Evolutionary conservation across 352 stramenopile genomes (phyloP).

Genomic region (Globisporangium megalacanthum): DNA sequence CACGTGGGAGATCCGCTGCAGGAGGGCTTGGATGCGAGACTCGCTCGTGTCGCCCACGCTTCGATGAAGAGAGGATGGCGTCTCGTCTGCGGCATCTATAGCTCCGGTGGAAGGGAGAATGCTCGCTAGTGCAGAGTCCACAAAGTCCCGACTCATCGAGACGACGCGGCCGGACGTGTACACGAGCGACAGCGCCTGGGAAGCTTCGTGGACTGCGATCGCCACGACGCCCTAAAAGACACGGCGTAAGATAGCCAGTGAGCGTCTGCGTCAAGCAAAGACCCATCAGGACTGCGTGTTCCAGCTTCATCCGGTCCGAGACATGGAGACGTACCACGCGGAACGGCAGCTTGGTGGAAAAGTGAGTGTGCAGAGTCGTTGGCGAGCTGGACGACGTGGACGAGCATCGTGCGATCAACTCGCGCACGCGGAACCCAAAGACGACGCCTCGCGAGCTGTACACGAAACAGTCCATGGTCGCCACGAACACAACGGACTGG

Average conservation of each 20-base stretch:
- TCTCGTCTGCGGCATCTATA: not conserved
- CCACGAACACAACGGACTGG: constrained; percentile 29
- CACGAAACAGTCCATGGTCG: constrained; percentile 20
- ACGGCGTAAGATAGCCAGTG: not conserved
- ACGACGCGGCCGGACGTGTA: constrained; percentile 29
- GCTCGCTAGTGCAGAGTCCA: constrained; percentile 17
- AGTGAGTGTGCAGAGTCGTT: not conserved
- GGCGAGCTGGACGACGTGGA: not conserved
- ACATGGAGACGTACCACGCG: constrained; percentile 19
- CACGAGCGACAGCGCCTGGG: constrained; percentile 23
- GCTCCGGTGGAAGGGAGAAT: constrained; percentile 9
- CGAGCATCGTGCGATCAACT: constrained; percentile 1
- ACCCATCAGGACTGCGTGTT: too few species aligned
- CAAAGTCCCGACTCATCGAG: constrained; percentile 15
- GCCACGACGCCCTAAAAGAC: constrained; percentile 23
- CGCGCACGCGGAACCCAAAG: constrained; percentile 17
- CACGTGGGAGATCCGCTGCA: constrained; percentile 32
- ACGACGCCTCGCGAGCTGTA: constrained; percentile 25
- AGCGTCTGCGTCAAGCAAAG: too few species aligned
- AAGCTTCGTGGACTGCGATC: constrained; percentile 16
- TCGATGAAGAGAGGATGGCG: too few species aligned
- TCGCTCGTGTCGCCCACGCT: constrained; percentile 10
- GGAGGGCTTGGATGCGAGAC: constrained; percentile 25
- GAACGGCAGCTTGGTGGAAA: constrained; percentile 26
- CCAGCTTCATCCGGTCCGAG: too few species aligned